Percentiles rank a stretch among this genome's conserved stretches.
These are phyloP conservation scores for Diplosphaera chodatii DNA, from an alignment of 139 green algal species.

Conservation along the genomic window DNA sequence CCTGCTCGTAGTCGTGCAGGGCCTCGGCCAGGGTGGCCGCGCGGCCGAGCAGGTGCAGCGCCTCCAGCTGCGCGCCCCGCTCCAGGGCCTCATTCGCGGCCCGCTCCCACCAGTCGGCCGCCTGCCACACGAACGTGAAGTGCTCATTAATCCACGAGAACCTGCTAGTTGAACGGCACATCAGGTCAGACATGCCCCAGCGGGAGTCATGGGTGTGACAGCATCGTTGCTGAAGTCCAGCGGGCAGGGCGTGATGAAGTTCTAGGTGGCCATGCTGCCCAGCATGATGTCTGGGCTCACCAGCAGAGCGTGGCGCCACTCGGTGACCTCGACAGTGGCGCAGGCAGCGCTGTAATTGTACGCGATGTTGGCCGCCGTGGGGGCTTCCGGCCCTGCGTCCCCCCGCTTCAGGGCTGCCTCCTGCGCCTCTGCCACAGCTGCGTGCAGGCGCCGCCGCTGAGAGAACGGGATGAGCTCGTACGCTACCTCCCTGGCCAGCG, in stretches of 20 bases:
- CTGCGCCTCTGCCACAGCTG: constrained; percentile 43
- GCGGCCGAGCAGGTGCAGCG: constrained; percentile 24
- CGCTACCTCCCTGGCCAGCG: constrained; percentile 58
- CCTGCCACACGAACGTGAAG: no score
- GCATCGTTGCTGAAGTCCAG: no score
- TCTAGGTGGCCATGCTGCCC: no score
- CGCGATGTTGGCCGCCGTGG: constrained; percentile 54
- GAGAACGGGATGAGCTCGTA: constrained; percentile 64
- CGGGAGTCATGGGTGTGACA: not conserved
- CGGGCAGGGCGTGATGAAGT: no score
- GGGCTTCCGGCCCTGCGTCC: not conserved
- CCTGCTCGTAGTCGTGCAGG: not conserved
- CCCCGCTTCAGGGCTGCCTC: not conserved
- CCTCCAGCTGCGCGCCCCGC: constrained; percentile 12
- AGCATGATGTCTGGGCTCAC: not conserved
- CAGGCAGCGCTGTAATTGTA: constrained; percentile 69
- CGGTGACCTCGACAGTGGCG: constrained; percentile 22
- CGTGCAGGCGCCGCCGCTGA: constrained; percentile 57
- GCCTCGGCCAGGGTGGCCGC: constrained; percentile 16
- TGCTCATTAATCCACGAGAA: no score
- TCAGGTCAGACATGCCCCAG: not conserved
- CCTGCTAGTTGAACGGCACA: no score
- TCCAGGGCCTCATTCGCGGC: constrained; percentile 20
- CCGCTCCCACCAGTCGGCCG: constrained; percentile 37
- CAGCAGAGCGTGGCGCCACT: constrained; percentile 27